A percentile compares a stretch with the other conserved stretches of the same genome.
Evolutionary conservation across 768 basidiomycete species (phyloP).

Genomic region (Boletales sp.): DNA sequence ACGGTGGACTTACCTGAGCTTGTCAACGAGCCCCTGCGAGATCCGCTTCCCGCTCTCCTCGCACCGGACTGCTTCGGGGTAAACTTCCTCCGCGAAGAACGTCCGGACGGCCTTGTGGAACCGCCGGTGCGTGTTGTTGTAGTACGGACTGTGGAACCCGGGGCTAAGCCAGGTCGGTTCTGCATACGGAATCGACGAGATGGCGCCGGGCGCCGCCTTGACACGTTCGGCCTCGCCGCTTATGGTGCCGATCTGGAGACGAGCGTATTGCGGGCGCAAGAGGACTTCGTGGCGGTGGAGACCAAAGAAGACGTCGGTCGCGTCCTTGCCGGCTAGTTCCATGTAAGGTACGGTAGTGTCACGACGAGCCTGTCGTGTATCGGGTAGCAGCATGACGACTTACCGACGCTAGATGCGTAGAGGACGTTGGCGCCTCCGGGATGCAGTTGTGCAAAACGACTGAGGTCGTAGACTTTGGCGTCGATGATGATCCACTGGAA

Average conservation of each 20-base stretch:
- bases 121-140: constrained; percentile 63
- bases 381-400: constrained; percentile 23
- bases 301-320: constrained; percentile 79
- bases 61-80: constrained; percentile 68
- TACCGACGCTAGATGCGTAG: constrained; percentile 62
- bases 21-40: constrained; percentile 79
- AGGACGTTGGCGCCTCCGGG: constrained; percentile 81
- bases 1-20: constrained; percentile 59
- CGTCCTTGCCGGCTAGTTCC: constrained; percentile 60
- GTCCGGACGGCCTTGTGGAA: constrained; percentile 76
- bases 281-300: constrained; percentile 84
- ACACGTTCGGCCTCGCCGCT: constrained; percentile 55
- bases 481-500: constrained; percentile 78
- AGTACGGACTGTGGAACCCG: constrained; percentile 75
- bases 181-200: constrained; percentile 77
- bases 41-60: constrained; percentile 89
- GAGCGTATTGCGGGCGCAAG: constrained; percentile 64
- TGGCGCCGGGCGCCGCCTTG: constrained; percentile 53
- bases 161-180: constrained; percentile 78
- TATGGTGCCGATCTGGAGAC: constrained; percentile 64
- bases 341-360: not conserved
- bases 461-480: constrained; percentile 76
- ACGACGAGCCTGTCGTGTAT: not conserved
- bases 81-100: constrained; percentile 73
- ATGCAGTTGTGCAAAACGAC: constrained; percentile 78